These are phyloP conservation scores for Hemileia vastatrix DNA, from an alignment of 1,284 basidiomycete genomes.

Conservation along the genomic window DNA sequence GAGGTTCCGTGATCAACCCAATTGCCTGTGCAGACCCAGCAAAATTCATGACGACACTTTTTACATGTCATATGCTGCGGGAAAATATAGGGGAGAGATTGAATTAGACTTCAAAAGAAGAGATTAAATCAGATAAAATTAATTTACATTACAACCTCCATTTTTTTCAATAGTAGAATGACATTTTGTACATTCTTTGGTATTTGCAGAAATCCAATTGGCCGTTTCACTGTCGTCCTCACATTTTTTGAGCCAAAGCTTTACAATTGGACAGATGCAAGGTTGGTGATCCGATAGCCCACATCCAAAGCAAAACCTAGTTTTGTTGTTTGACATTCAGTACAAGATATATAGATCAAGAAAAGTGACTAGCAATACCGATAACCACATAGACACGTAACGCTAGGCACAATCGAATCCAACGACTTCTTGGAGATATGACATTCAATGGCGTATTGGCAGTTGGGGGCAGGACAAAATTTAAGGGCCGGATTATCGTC, in stretches of 20 bases:
- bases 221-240: constrained; percentile 95
- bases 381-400: constrained; percentile 63
- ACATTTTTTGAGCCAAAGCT: constrained; percentile 94
- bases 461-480: constrained; percentile 70
- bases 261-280: constrained; percentile 76
- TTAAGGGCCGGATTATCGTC: constrained; percentile 70
- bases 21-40: constrained; percentile 62
- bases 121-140: constrained; percentile 17
- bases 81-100: background rate
- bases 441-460: constrained; percentile 74
- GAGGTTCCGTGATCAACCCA: constrained; percentile 96
- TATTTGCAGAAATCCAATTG: constrained; percentile 99
- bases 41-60: constrained; percentile 85
- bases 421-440: constrained; percentile 54
- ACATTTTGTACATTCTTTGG: constrained; percentile 92
- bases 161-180: constrained; percentile 99
- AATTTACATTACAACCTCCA: constrained; percentile 91
- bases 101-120: background rate
- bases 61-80: constrained; percentile 95
- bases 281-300: constrained; percentile 66
- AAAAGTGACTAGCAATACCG: constrained; percentile 71
- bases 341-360: background rate
- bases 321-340: background rate
- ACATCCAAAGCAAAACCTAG: constrained; percentile 52
- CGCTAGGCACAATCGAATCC: constrained; percentile 73